A percentile compares a stretch with the other conserved stretches of the same genome.
Conservation (phyloP, 768 basidiomycete genomes). For the Hydnum rufescens region DNA sequence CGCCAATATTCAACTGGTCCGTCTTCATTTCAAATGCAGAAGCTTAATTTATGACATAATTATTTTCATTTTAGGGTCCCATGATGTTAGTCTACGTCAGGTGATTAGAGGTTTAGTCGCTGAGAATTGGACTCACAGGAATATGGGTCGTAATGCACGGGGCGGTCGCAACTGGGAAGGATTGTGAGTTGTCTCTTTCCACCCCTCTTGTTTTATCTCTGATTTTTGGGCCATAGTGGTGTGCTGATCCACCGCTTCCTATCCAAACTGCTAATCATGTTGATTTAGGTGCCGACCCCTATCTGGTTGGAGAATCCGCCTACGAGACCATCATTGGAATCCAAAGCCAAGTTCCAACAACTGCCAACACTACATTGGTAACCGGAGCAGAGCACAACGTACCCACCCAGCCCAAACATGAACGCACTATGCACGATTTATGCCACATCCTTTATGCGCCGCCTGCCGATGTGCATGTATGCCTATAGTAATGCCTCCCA, state of each 20-base stretch:
- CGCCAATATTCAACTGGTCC: conserved; percentile 24
- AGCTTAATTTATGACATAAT: too few relatives aligned
- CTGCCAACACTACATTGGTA: conserved; percentile 61
- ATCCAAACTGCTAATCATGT: background rate
- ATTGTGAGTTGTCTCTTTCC: conserved; percentile 13
- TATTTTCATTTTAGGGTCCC: too few relatives aligned
- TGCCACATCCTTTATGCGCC: conserved; percentile 11
- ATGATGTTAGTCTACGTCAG: background rate
- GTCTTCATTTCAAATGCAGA: too few relatives aligned
- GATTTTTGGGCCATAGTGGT: conserved; percentile 20
- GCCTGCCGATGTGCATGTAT: conserved; percentile 68
- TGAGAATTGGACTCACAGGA: conserved; percentile 22
- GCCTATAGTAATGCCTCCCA: conserved; percentile 37
- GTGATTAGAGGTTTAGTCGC: conserved; percentile 14
- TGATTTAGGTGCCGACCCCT: conserved; percentile 37
- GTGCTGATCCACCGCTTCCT: background rate
- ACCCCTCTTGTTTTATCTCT: conserved; percentile 2
- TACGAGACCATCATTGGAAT: conserved; percentile 68
- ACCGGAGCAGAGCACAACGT: conserved; percentile 23
- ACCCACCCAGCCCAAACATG: conserved; percentile 35
- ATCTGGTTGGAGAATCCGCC: conserved; percentile 53
- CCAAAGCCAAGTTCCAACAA: conserved; percentile 59
- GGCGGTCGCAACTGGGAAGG: conserved; percentile 36
- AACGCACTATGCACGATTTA: conserved; percentile 23
- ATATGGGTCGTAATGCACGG: conserved; percentile 14